Percentiles rank a stretch among this genome's conserved stretches.
These are phyloP conservation scores for Naganishia friedmannii DNA, from an alignment of 768 basidiomycete genomes.

Conservation along the genomic window DNA sequence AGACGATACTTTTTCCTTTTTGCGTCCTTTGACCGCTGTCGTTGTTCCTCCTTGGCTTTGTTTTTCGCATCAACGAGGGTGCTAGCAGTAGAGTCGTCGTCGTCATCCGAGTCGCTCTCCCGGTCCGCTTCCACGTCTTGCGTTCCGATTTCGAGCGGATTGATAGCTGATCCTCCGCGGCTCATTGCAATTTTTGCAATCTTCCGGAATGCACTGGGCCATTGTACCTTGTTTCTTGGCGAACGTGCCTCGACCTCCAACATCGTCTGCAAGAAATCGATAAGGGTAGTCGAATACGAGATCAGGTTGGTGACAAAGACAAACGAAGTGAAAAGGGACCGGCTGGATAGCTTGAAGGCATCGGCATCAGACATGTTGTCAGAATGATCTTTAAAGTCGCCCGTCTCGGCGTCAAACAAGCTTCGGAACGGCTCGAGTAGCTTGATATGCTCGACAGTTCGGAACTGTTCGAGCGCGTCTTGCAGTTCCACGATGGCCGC, in stretches of 20 bases:
- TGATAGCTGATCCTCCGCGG: constrained; percentile 25
- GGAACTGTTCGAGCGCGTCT: constrained; percentile 34
- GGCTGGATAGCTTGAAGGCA: constrained; percentile 27
- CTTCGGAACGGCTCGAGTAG: constrained; percentile 56
- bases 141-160: constrained; percentile 45
- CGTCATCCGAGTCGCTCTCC: constrained; percentile 50
- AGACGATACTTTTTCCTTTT: constrained; percentile 33
- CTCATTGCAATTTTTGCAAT: constrained; percentile 44
- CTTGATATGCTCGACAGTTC: constrained; percentile 47
- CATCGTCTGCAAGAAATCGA: constrained; percentile 53
- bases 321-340: constrained; percentile 58
- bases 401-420: constrained; percentile 50
- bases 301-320: constrained; percentile 58
- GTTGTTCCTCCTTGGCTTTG: constrained; percentile 13
- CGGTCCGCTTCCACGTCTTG: constrained; percentile 41
- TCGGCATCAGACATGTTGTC: constrained; percentile 21
- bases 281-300: constrained; percentile 52
- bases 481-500: constrained; percentile 34
- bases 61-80: constrained; percentile 9
- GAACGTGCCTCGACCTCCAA: constrained; percentile 54
- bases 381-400: constrained; percentile 31
- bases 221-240: constrained; percentile 56
- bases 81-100: constrained; percentile 39
- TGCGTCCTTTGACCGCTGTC: constrained; percentile 28
- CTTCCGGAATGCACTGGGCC: constrained; percentile 56